Evolutionary conservation across 306 rosid genomes (phyloP).

Genomic region (Castanopsis chinensis): DNA sequence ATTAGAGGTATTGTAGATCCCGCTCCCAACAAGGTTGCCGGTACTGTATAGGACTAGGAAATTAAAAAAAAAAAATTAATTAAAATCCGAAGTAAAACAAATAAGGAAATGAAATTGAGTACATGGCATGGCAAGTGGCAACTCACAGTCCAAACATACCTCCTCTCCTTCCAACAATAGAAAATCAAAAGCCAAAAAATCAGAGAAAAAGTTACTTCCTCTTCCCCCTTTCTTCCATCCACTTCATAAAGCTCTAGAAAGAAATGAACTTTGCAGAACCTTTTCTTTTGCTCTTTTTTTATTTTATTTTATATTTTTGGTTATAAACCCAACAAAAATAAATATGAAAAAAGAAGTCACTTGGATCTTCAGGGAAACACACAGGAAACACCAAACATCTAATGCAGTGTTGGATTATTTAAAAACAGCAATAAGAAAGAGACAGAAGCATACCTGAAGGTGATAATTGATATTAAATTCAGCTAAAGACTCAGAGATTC

Average conservation of each 20-base stretch:
- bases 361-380: not conserved
- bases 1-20: not conserved
- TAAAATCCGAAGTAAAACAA: not conserved
- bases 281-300: not conserved
- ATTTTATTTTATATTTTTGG: not conserved
- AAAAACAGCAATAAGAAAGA: not conserved
- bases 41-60: slow-evolving; percentile 4
- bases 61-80: not conserved
- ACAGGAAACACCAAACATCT: not conserved
- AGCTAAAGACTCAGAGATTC: not conserved
- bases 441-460: not conserved
- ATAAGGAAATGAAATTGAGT: not conserved
- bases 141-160: not conserved
- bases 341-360: not conserved
- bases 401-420: not conserved
- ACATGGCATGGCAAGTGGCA: too few species aligned
- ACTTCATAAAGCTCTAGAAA: not conserved
- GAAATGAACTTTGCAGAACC: slow-evolving; percentile 1
- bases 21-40: not conserved
- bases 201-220: not conserved
- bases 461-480: not conserved
- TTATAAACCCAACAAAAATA: not conserved
- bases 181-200: not conserved
- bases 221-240: not conserved
- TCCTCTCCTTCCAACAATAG: not conserved